phyloP scores from a whole-genome alignment of 768 basidiomycete genomes.

The Hericium coralloides region DNA sequence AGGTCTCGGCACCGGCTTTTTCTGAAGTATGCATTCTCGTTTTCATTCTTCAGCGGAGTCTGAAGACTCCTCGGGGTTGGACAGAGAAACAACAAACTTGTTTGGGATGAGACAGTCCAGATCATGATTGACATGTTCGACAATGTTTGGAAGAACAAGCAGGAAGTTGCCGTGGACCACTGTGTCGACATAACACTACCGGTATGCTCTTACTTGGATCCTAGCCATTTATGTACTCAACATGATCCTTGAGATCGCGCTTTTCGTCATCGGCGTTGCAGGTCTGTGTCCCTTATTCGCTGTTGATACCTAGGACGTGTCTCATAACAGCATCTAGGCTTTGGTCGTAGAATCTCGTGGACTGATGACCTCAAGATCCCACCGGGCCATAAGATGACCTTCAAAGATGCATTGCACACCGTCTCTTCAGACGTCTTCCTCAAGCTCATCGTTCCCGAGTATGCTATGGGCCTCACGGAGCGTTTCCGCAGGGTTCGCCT shows the following conservation, averaged over 20 bases:
- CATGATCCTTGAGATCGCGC: constrained; percentile 33
- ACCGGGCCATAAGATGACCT: constrained; percentile 36
- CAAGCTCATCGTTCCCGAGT: constrained; percentile 31
- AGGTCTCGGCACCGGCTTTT: constrained; percentile 56
- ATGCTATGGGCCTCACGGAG: constrained; percentile 29
- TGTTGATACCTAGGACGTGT: neutral
- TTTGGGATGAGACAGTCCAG: constrained; percentile 28
- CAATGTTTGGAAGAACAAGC: constrained; percentile 38
- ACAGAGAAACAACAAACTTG: constrained; percentile 29
- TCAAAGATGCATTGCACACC: constrained; percentile 38
- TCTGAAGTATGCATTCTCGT: constrained; percentile 35
- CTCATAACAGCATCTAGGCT: constrained; percentile 20
- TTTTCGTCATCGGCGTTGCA: constrained; percentile 47
- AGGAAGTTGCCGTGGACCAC: constrained; percentile 35
- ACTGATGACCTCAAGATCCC: constrained; percentile 32
- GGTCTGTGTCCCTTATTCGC: constrained; percentile 12
- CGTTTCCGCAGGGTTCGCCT: constrained; percentile 22
- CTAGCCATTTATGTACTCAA: no score
- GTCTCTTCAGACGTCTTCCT: constrained; percentile 30
- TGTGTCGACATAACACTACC: constrained; percentile 44
- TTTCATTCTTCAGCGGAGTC: neutral
- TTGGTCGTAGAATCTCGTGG: constrained; percentile 44
- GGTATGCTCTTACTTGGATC: constrained; percentile 22
- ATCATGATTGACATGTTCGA: constrained; percentile 24
- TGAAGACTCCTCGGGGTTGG: neutral